These are phyloP conservation scores for Sclerotinia glacialis DNA, from an alignment of 2,329 filamentous ascomycete species.

Conservation along the genomic window DNA sequence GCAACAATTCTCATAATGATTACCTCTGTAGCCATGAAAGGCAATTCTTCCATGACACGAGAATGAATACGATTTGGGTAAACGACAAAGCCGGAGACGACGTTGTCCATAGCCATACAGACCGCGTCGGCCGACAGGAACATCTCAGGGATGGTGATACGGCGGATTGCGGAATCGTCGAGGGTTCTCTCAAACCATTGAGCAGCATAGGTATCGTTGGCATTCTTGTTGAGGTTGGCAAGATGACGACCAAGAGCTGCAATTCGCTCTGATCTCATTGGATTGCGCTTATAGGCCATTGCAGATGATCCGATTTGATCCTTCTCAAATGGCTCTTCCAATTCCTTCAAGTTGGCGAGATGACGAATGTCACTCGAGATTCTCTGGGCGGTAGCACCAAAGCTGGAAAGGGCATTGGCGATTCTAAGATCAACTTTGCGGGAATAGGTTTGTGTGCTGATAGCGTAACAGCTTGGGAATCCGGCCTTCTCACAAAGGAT, in stretches of 20 bases:
- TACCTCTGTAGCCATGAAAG: conserved; percentile 76
- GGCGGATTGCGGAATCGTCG: conserved; percentile 67
- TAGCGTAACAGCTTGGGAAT: conserved; percentile 49
- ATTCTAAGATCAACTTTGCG: conserved; percentile 80
- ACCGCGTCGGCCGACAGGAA: conserved; percentile 69
- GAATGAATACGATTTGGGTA: conserved; percentile 71
- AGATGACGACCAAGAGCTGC: conserved; percentile 48
- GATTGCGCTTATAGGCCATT: conserved; percentile 51
- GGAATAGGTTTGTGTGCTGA: conserved; percentile 68
- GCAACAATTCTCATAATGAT: conserved; percentile 77
- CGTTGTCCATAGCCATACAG: conserved; percentile 64
- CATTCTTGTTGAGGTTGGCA: conserved; percentile 38
- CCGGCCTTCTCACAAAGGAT: conserved; percentile 54
- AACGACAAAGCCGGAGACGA: conserved; percentile 65
- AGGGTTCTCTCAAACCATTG: conserved; percentile 68
- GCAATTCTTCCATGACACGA: conserved; percentile 71
- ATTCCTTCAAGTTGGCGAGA: conserved; percentile 73
- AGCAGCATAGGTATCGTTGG: conserved; percentile 61
- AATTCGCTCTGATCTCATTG: conserved; percentile 51
- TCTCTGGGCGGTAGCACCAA: conserved; percentile 75
- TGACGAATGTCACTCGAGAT: conserved; percentile 74
- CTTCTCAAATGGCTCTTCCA: conserved; percentile 85
- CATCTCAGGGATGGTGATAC: conserved; percentile 62
- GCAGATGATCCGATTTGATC: conserved; percentile 71
- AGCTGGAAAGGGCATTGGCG: conserved; percentile 74